Evolutionary conservation across 768 basidiomycete genomes (phyloP).

Genomic region (Pulveroboletus sp.): DNA sequence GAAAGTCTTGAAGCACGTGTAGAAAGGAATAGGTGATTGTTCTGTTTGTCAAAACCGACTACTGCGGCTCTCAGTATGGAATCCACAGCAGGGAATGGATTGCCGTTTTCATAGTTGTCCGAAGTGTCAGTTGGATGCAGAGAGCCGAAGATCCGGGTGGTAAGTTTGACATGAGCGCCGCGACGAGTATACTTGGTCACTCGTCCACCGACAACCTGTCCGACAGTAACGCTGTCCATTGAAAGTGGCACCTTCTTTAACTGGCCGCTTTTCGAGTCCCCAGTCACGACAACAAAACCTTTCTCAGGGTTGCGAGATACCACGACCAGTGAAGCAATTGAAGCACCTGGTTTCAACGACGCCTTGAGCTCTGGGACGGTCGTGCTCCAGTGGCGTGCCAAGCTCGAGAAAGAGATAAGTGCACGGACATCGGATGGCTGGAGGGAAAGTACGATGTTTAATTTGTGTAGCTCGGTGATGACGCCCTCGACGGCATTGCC

Average conservation of each 20-base stretch:
- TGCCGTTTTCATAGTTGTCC: conserved; percentile 69
- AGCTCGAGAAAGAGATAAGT: conserved; percentile 79
- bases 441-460: conserved; percentile 74
- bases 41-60: conserved; percentile 60
- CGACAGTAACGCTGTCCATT: conserved; percentile 62
- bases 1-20: conserved; percentile 70
- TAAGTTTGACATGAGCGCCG: conserved; percentile 76
- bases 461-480: conserved; percentile 79
- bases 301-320: conserved; percentile 85
- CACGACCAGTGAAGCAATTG: conserved; percentile 76
- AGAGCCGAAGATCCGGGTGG: conserved; percentile 64
- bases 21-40: conserved; percentile 73
- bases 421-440: conserved; percentile 68
- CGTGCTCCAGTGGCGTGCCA: conserved; percentile 75
- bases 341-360: conserved; percentile 63
- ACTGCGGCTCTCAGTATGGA: conserved; percentile 69
- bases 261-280: conserved; percentile 56
- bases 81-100: conserved; percentile 56
- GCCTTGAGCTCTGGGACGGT: conserved; percentile 62
- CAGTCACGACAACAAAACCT: conserved; percentile 81
- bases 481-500: conserved; percentile 68
- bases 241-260: conserved; percentile 50
- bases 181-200: conserved; percentile 68
- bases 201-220: conserved; percentile 77
- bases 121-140: conserved; percentile 77